These are phyloP conservation scores for Mortierella claussenii DNA, from an alignment of 192 early-diverging fungal species.

Conservation along the genomic window DNA sequence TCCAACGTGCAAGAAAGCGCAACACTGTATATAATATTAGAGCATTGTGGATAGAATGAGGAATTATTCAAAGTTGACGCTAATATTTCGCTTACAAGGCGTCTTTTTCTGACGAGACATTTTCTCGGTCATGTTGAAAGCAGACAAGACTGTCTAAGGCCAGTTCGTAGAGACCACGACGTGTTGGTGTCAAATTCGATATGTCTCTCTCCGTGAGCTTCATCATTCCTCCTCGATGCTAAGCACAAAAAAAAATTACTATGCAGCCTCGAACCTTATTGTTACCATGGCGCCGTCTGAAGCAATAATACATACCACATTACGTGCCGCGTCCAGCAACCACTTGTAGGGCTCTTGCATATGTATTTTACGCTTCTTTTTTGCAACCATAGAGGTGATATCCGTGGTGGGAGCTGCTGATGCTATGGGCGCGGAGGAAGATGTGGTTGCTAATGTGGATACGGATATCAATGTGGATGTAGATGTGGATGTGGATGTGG, in stretches of 20 bases:
- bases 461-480: too few relatives aligned
- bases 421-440: background rate
- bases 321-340: background rate
- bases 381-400: constrained; percentile 1
- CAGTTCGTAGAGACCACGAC: background rate
- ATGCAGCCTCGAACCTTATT: background rate
- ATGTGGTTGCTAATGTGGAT: too few relatives aligned
- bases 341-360: constrained; percentile 3
- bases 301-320: background rate
- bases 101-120: background rate
- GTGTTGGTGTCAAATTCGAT: constrained; percentile 2
- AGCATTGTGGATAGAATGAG: background rate
- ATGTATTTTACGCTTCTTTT: constrained; percentile 1
- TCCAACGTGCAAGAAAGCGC: constrained; percentile 4
- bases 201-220: background rate
- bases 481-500: background rate
- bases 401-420: constrained; percentile 4
- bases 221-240: constrained; percentile 7
- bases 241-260: background rate
- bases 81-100: constrained; percentile 3
- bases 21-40: constrained; percentile 1
- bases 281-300: constrained; percentile 1
- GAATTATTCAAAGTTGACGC: background rate
- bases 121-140: constrained; percentile 1
- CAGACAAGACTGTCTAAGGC: background rate